Evolutionary conservation across 1,139 yeast genomes (phyloP), one percentile per base, ranked within the genome.

Genomic region (Blastobotrys raffinosifermentans): DNA sequence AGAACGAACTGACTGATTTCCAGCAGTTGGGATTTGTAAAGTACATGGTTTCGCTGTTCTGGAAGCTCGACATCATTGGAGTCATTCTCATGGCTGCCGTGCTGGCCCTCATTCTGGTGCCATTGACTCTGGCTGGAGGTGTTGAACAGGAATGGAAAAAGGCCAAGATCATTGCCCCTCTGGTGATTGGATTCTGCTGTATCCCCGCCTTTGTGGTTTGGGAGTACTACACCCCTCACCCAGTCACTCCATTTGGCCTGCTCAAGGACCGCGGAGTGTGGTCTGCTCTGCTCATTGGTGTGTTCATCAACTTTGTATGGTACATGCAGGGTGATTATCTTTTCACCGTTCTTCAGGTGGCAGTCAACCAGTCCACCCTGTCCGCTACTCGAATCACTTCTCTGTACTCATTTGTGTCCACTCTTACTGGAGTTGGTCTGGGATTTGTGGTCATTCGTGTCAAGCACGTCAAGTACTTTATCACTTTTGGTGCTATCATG

Each of bases 311-410:
- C 60, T 70, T 77, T 55, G 63, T 76, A 35, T 79, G 74, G 73
- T 72, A 73, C 60, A 74, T 79, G 81, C 84, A 80, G 35, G 76
- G 77, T 45, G 84, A 76, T 50, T 80, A 67, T 55, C 59, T 81
- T 61, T 80, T 75, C 57, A 71, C 86, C 0, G 78, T 80, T 14
- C 63, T 81, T 44, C 52, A 74, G 34, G 83, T 79, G 26, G 79
- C 81, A 2, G 73, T 80, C 57, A 65, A 75, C 52, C 75, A 77
- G 46, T 64, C 77, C 11, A 59, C 66, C 33, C 67, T 63, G 37
- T 75, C 85, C 4, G 86, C 89, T 10, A 75, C 80, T 9, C 70
- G 86, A 59, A 80, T 81, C 51, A 63, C 75, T 2, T 70, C 78
- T 1, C 61, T 80, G 37, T 75, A 75, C 53, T 72, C 84, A 10